phyloP scores from a whole-genome alignment of 2,329 filamentous ascomycete species.

The Rhynchosporium secalis region DNA sequence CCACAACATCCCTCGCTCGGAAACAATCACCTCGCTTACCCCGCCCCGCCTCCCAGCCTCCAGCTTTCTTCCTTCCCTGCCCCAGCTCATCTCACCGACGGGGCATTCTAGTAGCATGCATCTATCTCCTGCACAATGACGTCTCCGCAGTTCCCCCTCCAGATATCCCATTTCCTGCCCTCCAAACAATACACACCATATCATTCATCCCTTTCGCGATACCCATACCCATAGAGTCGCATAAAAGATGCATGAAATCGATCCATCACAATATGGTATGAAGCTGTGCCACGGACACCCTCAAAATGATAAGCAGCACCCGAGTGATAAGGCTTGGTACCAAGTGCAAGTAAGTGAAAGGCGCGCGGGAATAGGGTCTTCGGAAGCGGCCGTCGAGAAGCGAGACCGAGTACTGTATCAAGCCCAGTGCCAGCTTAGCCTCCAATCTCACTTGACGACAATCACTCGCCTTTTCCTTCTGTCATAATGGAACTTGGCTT shows the following conservation, averaged over 20 bases:
- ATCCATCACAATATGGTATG: neutral
- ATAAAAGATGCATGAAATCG: neutral
- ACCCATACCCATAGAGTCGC: neutral
- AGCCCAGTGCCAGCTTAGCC: neutral
- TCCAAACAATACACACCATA: too few species aligned
- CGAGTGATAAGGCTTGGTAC: neutral
- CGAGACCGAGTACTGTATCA: neutral
- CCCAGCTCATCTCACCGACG: neutral
- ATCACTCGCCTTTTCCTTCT: neutral
- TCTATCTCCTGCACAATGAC: slow-evolving; percentile 2
- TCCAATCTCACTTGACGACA: slow-evolving; percentile 1
- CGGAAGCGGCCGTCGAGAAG: slow-evolving; percentile 7
- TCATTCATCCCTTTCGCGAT: too few species aligned
- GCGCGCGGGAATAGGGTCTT: neutral
- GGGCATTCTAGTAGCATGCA: neutral
- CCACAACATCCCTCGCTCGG: neutral
- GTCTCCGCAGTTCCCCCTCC: neutral
- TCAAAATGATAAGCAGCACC: slow-evolving; percentile 5
- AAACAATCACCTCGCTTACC: neutral
- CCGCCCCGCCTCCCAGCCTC: slow-evolving; percentile 1
- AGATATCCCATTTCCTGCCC: neutral
- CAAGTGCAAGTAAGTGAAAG: neutral
- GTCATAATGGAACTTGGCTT: neutral
- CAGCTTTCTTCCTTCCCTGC: neutral
- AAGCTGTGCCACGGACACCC: neutral